phyloP scores from a whole-genome alignment of 768 basidiomycete species.

The Roridomyces roridus region DNA sequence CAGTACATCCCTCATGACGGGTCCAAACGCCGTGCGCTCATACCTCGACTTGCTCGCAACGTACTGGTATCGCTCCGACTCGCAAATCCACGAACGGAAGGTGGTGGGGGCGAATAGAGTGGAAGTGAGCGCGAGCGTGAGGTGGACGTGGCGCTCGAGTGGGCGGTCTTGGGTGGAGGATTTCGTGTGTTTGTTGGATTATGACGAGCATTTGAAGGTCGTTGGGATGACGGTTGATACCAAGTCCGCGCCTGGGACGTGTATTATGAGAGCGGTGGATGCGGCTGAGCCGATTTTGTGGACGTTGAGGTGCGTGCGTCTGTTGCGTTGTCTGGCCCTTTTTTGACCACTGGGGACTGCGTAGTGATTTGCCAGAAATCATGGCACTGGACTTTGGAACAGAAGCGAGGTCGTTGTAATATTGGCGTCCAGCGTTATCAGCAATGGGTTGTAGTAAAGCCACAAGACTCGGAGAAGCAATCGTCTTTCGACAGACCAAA shows the following conservation, averaged over 20 bases:
- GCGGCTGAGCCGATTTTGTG: constrained; percentile 9
- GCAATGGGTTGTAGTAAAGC: too few relatives aligned
- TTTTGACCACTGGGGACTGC: too few relatives aligned
- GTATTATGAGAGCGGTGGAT: constrained; percentile 54
- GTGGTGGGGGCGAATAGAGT: constrained; percentile 35
- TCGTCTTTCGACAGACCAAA: too few relatives aligned
- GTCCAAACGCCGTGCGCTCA: constrained; percentile 53
- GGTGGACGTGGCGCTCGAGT: constrained; percentile 54
- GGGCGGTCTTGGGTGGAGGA: constrained; percentile 51
- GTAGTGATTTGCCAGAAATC: too few relatives aligned
- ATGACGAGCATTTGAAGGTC: constrained; percentile 51
- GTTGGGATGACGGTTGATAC: constrained; percentile 47
- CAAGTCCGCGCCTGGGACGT: constrained; percentile 45
- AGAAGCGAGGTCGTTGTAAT: too few relatives aligned
- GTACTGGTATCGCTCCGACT: constrained; percentile 46
- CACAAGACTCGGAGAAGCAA: too few relatives aligned
- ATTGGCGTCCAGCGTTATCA: too few relatives aligned
- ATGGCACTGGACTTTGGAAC: too few relatives aligned
- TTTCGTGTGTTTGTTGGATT: constrained; percentile 51
- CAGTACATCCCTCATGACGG: constrained; percentile 41
- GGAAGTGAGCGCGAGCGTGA: constrained; percentile 42
- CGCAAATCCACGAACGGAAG: constrained; percentile 29
- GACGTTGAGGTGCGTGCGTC: too few relatives aligned
- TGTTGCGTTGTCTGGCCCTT: too few relatives aligned
- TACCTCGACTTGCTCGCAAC: constrained; percentile 56